phyloP scores from a whole-genome alignment of 257 asterid species.

The Fraxinus excelsior region DNA sequence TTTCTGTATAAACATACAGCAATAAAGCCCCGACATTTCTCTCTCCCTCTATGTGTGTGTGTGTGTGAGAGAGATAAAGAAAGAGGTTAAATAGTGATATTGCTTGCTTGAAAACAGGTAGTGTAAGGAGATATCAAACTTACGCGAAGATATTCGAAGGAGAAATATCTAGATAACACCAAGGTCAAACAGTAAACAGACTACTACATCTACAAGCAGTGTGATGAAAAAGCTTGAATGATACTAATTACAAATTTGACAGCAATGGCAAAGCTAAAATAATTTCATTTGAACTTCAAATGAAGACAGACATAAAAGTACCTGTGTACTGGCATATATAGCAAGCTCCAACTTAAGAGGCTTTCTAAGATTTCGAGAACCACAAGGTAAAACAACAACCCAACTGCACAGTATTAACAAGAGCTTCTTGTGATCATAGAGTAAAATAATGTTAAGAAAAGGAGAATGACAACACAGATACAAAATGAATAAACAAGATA shows the following conservation, averaged over 20 bases:
- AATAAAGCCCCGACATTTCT: not conserved
- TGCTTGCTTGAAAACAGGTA: not conserved
- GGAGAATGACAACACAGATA: not conserved
- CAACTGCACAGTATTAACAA: slow-evolving; percentile 51
- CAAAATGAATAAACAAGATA: not conserved
- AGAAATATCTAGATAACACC: not conserved
- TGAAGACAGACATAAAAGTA: slow-evolving; percentile 22
- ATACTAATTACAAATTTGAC: not conserved
- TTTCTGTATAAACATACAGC: not conserved
- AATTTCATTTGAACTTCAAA: slow-evolving; percentile 3
- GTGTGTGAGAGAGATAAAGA: not conserved
- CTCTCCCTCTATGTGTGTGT: not conserved
- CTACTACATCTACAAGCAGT: not conserved
- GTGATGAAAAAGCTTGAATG: not conserved
- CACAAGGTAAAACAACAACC: slow-evolving; percentile 89
- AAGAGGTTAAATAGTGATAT: not conserved
- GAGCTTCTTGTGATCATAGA: not conserved
- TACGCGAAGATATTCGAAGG: slow-evolving; percentile 7
- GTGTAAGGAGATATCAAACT: not conserved
- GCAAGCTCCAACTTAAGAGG: slow-evolving; percentile 96
- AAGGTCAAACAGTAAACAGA: slow-evolving; percentile 6
- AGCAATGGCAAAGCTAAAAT: not conserved
- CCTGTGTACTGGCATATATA: slow-evolving; percentile 68
- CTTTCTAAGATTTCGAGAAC: slow-evolving; percentile 63
- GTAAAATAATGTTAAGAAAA: not conserved